Evolutionary conservation across 805 yeast species (phyloP).

Genomic region (Zygoascus tannicola): DNA sequence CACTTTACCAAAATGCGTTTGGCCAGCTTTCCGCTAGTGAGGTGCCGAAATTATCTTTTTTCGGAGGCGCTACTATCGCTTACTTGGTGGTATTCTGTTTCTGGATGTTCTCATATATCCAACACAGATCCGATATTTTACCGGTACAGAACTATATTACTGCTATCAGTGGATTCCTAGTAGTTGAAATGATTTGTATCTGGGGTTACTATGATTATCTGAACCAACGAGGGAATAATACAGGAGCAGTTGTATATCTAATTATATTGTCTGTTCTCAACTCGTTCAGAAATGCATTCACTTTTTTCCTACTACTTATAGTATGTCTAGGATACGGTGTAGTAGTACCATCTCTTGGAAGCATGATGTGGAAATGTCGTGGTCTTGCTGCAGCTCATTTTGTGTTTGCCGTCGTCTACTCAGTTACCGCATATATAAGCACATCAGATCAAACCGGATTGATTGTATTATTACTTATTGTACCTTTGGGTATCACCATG

Average conservation of each 20-base stretch:
- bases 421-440: slow-evolving; percentile 42
- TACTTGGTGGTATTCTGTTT: slow-evolving; percentile 76
- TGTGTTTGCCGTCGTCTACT: slow-evolving; percentile 43
- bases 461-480: slow-evolving; percentile 46
- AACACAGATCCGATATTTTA: slow-evolving; percentile 75
- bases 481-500: slow-evolving; percentile 66
- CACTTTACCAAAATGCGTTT: slow-evolving; percentile 82
- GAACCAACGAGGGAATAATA: slow-evolving; percentile 46
- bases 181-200: slow-evolving; percentile 73
- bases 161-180: slow-evolving; percentile 72
- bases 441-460: slow-evolving; percentile 39
- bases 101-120: slow-evolving; percentile 77
- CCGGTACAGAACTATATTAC: slow-evolving; percentile 87
- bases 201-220: slow-evolving; percentile 88
- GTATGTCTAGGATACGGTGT: slow-evolving; percentile 93
- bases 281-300: slow-evolving; percentile 73
- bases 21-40: slow-evolving; percentile 86
- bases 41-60: slow-evolving; percentile 81
- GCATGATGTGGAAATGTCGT: slow-evolving; percentile 66
- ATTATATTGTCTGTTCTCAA: slow-evolving; percentile 70
- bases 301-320: slow-evolving; percentile 76
- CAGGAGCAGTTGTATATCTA: slow-evolving; percentile 64
- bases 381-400: slow-evolving; percentile 50
- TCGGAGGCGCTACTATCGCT: slow-evolving; percentile 74
- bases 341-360: slow-evolving; percentile 76